Base-by-base conservation (phyloP, 768 basidiomycete genomes). In the Termitomyces sp. region DNA sequence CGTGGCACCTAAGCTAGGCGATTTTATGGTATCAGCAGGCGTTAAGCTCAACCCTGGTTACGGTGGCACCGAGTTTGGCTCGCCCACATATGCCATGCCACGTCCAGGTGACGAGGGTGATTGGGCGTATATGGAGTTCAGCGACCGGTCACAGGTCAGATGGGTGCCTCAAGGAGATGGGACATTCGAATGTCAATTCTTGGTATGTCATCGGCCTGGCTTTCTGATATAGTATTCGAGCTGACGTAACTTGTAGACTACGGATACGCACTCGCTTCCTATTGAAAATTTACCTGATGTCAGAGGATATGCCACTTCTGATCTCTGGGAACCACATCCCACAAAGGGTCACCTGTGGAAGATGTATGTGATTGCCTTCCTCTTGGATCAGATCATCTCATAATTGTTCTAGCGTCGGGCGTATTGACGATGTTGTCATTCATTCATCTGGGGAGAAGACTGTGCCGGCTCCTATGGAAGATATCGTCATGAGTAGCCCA, bases 371-470 rank as follows among this genome's bases (percentile, higher is more conserved):
- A 37, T 24, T 13, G 26, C 5, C 3, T 12, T 22, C 14, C 22
- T 45, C 27, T 36, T 30, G 16, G 8, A 12, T 5, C 14, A 6
- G 9, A 27, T 27, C 4, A 20, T 10, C 33, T 59, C 6, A 55
- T 43, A 49, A 47, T 56, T 32, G 20, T 2, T 42, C 10, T 18
- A 79, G 74, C 14, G 67, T 78, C 16, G 77, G 77, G 27, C 68
- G 81, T 10, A 65, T 74, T 60, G 64, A 78, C 67, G 75, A 75
- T 60, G 73, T 75, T n/a, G 66, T 74, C 33, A 67, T 74, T 4
- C 73, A 72, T 54, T 67, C 72, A 9, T 71, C 72, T 14, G 74
- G 74, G 20, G 72, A 73, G 50, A 75, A 75, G 51, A 75, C 72
- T 0, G 72, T 75, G 2, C 72, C 73, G 22, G 69, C 58, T 27